Conservation (phyloP, 495 filamentous ascomycete species). For the Amniculicola lignicola region DNA sequence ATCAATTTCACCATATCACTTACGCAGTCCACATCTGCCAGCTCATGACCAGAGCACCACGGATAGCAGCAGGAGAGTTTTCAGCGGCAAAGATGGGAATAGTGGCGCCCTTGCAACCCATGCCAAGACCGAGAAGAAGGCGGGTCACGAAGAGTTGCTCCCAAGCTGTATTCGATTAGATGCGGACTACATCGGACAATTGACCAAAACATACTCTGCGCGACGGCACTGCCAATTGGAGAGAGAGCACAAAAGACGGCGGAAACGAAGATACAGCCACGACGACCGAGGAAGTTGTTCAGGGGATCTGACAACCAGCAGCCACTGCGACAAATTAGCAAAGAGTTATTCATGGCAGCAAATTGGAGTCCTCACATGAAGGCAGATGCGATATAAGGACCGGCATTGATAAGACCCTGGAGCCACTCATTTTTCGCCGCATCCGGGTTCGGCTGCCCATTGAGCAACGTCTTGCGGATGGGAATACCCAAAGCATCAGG, state of each 20-base stretch:
- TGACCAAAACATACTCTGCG: slow-evolving; percentile 1
- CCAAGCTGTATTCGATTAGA: too few species aligned
- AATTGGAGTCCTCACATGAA: too few species aligned
- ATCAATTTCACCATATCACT: too few species aligned
- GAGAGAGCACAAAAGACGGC: slow-evolving; percentile 15
- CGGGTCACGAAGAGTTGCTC: too few species aligned
- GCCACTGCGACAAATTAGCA: not conserved
- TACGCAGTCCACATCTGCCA: slow-evolving; percentile 20
- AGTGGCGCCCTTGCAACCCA: slow-evolving; percentile 19
- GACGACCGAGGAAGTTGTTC: slow-evolving; percentile 22
- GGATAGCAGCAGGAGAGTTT: slow-evolving; percentile 6
- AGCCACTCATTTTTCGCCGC: slow-evolving; percentile 13
- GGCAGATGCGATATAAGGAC: too few species aligned
- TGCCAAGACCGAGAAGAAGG: slow-evolving; percentile 2
- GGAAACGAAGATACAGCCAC: slow-evolving; percentile 17
- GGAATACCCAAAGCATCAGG: not conserved
- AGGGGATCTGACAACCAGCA: slow-evolving; percentile 12
- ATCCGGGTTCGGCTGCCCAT: too few species aligned
- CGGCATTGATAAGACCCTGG: slow-evolving; percentile 12
- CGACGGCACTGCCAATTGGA: slow-evolving; percentile 4
- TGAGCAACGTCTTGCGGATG: too few species aligned
- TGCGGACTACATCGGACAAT: too few species aligned
- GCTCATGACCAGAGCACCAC: slow-evolving; percentile 19
- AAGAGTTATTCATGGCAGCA: too few species aligned
- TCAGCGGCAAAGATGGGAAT: slow-evolving; percentile 20